Base-by-base conservation (phyloP, 2,329 filamentous ascomycete genomes). In the Ophiocordyceps camponoti-saundersi region DNA sequence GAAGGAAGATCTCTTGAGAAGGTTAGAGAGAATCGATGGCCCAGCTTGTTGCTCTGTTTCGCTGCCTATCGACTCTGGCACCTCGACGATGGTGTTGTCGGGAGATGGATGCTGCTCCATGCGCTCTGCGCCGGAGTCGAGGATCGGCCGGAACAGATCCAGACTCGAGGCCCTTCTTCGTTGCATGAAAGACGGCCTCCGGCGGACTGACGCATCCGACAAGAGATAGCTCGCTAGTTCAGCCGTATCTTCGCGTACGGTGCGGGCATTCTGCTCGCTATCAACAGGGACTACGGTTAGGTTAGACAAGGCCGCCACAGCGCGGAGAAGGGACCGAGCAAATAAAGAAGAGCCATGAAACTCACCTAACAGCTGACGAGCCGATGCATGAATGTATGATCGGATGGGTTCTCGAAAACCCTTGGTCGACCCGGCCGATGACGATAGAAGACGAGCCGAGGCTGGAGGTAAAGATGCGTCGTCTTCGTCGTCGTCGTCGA, bases 211-310 rank as follows among this genome's bases (percentile, higher is more conserved):
- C 54, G 73, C 72, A 54, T 84, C 78, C 39, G 81, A 81, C 26
- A 95, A 73, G 45, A 86, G 80, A 59, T 89, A 87, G 18, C 78
- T 86, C 42, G 88, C 88, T 48, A 95, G 71, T 63, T 94, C 86
- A 46, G 87, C 85, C 2, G 88, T 93, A 59, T 92, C 82, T 63
- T 92, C 82, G 52, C 88, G 82, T 40, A 95, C 82, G 53, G 80
- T 84, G 49, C 80, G 78, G 32, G 85, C 83, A 61, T 85, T 85
- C 55, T 85, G 77, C 18, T 78, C 74, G 54, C 77, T 82, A 58
- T 90, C 84, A 63, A 76, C 59, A 18, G 72, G 71, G 39, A 66
- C 71, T 76, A 52, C 41, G 44, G n/a, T n/a, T 8, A 18, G 26
- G 47, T 48, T 29, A 48, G 47, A 23, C 11, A 12, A 6, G 15